These are phyloP conservation scores for Colletotrichum orbiculare DNA, from an alignment of 2,329 filamentous ascomycete species.

Conservation along the genomic window DNA sequence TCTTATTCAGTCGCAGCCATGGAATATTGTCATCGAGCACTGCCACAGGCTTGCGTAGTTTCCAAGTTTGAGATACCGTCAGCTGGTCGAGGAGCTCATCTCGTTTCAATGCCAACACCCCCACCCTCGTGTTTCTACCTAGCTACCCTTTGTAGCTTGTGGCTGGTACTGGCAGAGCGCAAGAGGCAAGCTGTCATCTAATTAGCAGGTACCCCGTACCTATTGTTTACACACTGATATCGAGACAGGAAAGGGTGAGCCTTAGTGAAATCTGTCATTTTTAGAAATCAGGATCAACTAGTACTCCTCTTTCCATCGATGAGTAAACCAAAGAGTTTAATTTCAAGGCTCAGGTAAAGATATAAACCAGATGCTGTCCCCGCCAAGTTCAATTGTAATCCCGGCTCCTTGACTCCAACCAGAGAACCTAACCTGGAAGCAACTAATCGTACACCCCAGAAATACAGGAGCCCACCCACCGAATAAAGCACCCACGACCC, in stretches of 20 bases:
- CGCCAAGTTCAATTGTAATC: background rate
- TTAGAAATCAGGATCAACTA: too few relatives aligned
- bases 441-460: constrained; percentile 6
- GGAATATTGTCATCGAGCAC: constrained; percentile 24
- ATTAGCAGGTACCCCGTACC: too few relatives aligned
- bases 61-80: constrained; percentile 8
- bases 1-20: background rate
- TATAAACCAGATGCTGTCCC: background rate
- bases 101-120: constrained; percentile 27
- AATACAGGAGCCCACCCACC: constrained; percentile 15
- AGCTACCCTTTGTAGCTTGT: background rate
- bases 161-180: background rate
- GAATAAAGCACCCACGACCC: background rate
- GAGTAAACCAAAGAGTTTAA: background rate
- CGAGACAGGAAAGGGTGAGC: constrained; percentile 20
- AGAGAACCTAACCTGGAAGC: background rate
- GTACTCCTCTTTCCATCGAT: background rate
- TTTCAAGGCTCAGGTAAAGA: background rate
- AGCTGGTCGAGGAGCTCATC: constrained; percentile 15
- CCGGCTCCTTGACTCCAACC: constrained; percentile 8
- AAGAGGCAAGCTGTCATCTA: background rate
- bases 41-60: constrained; percentile 23
- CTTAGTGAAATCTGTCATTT: constrained; percentile 11
- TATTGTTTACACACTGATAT: too few relatives aligned
- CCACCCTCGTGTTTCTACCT: background rate